Evolutionary conservation across 352 stramenopile genomes (phyloP).

Genomic region (Globisporangium paddicum): DNA sequence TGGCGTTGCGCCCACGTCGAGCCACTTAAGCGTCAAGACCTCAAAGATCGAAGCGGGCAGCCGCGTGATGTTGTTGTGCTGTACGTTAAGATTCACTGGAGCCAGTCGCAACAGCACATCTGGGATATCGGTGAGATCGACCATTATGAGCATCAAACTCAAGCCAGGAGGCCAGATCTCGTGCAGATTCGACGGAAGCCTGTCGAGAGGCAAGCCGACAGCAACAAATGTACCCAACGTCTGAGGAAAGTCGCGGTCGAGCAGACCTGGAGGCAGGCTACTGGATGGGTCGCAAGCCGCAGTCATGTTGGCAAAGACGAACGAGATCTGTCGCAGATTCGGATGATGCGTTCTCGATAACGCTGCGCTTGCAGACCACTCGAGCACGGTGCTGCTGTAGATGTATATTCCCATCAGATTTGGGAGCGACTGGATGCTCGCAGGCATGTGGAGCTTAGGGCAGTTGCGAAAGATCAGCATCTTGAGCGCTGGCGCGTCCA

Average conservation of each 20-base stretch:
- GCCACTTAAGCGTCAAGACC: slow-evolving; percentile 1
- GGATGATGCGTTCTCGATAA: neutral
- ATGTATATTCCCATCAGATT: neutral
- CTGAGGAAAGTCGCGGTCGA: neutral
- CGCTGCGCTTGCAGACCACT: neutral
- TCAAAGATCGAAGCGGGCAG: slow-evolving; percentile 5
- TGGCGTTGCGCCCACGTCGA: neutral
- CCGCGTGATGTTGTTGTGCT: neutral
- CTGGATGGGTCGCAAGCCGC: neutral
- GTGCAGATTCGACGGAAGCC: neutral
- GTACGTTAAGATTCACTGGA: neutral
- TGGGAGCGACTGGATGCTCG: neutral
- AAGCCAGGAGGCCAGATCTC: slow-evolving; percentile 9
- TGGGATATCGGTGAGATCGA: neutral
- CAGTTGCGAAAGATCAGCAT: slow-evolving; percentile 6
- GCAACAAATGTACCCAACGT: neutral
- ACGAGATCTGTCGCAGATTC: neutral
- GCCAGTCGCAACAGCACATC: slow-evolving; percentile 1
- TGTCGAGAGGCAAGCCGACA: neutral
- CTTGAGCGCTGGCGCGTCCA: neutral
- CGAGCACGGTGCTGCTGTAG: neutral
- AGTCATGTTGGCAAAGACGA: neutral
- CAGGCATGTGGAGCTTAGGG: neutral
- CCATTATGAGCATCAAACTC: neutral
- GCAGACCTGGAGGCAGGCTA: neutral